These are phyloP conservation scores for Lentinula boryana DNA, from an alignment of 768 basidiomycete species.

Conservation along the genomic window DNA sequence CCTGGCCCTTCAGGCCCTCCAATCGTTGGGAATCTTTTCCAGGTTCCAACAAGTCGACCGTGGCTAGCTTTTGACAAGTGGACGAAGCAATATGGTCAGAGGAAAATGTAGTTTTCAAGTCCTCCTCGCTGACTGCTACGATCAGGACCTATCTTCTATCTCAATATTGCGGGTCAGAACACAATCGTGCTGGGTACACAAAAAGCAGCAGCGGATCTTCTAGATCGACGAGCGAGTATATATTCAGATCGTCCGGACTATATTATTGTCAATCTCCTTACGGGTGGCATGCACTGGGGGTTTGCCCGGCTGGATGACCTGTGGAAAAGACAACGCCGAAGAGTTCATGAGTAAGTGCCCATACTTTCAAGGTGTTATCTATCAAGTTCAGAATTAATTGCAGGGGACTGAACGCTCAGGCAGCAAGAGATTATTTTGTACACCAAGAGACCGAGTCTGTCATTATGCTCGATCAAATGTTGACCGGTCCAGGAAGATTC, in stretches of 20 bases:
- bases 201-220: constrained; percentile 1
- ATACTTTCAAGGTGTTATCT: background rate
- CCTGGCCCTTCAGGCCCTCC: constrained; percentile 34
- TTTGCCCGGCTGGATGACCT: background rate
- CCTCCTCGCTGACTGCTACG: background rate
- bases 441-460: background rate
- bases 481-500: background rate
- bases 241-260: background rate
- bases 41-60: constrained; percentile 18
- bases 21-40: constrained; percentile 27
- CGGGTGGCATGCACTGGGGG: background rate
- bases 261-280: background rate
- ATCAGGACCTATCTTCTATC: constrained; percentile 6
- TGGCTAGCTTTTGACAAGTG: constrained; percentile 26
- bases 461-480: background rate
- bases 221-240: background rate
- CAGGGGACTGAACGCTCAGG: background rate
- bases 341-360: constrained; percentile 15
- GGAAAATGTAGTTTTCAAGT: background rate
- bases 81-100: constrained; percentile 25
- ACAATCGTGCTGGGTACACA: background rate
- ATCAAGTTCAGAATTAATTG: background rate
- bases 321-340: constrained; percentile 9
- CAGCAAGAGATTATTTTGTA: background rate
- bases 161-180: background rate